Conservation (phyloP, 2,329 filamentous ascomycete species). For the Nannizziopsis arthrosporioides region DNA sequence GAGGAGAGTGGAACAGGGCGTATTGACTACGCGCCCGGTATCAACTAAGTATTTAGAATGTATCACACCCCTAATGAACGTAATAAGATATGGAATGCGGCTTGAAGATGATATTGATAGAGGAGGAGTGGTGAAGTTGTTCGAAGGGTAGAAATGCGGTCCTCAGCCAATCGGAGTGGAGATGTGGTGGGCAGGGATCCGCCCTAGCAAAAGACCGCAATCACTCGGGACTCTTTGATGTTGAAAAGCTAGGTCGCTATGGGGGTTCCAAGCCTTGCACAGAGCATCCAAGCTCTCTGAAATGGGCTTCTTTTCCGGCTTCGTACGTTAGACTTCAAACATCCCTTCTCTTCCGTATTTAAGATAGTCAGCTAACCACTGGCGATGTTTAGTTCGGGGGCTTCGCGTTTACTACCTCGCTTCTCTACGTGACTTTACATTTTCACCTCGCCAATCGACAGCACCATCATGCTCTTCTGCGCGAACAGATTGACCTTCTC, state of each 20-base stretch:
- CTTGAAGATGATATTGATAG: background rate
- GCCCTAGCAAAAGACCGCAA: no score
- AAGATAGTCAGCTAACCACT: no score
- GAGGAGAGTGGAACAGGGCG: background rate
- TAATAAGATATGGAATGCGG: no score
- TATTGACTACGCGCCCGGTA: background rate
- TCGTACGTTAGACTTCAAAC: slow-evolving; percentile 45
- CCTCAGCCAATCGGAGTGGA: slow-evolving; percentile 12
- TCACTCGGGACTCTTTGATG: background rate
- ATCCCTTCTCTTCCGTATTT: background rate
- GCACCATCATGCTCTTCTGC: slow-evolving; percentile 35
- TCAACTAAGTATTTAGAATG: no score
- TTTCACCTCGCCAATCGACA: slow-evolving; percentile 58
- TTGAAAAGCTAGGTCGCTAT: background rate
- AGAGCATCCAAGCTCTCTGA: background rate
- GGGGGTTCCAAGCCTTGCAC: background rate
- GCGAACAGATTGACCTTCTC: slow-evolving; percentile 33
- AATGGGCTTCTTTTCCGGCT: slow-evolving; percentile 65
- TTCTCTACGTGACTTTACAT: slow-evolving; percentile 60
- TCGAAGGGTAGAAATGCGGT: background rate
- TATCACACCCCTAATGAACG: no score
- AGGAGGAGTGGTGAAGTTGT: background rate
- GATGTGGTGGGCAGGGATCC: background rate
- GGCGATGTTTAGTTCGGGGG: slow-evolving; percentile 51
- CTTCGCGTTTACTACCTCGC: slow-evolving; percentile 59